Conservation (phyloP, 441 rosid species). For the Capsella rubella region DNA sequence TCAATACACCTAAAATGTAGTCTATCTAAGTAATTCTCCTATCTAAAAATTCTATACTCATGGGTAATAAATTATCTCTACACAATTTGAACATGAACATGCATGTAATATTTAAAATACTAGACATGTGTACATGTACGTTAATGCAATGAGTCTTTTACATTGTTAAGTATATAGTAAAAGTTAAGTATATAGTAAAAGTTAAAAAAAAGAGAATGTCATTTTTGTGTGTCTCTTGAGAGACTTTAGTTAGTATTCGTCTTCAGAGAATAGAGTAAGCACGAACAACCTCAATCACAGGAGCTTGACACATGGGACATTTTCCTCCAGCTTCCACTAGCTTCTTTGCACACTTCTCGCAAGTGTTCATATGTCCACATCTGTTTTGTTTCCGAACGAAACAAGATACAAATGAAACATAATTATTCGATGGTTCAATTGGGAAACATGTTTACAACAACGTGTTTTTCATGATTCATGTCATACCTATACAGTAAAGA, state of each 20-base stretch:
- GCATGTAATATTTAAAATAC: neutral
- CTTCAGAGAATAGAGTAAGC: conserved; percentile 69
- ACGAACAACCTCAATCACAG: conserved; percentile 83
- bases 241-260: too few relatives aligned
- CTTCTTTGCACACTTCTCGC: conserved; percentile 80
- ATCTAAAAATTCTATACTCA: too few relatives aligned
- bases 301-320: conserved; percentile 97
- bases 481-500: conserved; percentile 90
- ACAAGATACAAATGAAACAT: neutral
- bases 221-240: neutral
- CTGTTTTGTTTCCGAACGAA: conserved; percentile 50
- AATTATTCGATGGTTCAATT: conserved; percentile 2
- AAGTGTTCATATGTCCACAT: conserved; percentile 98
- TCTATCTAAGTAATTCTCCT: too few relatives aligned
- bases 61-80: too few relatives aligned
- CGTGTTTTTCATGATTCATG: conserved; percentile 26
- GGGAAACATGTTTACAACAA: neutral
- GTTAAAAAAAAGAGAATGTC: neutral
- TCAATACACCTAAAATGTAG: too few relatives aligned
- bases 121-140: conserved; percentile 1
- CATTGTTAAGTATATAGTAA: neutral
- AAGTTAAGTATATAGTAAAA: neutral
- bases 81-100: too few relatives aligned
- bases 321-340: conserved; percentile 75
- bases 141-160: neutral